phyloP scores from a whole-genome alignment of 169 alveolate species.

The Cyclospora cayetanensis region DNA sequence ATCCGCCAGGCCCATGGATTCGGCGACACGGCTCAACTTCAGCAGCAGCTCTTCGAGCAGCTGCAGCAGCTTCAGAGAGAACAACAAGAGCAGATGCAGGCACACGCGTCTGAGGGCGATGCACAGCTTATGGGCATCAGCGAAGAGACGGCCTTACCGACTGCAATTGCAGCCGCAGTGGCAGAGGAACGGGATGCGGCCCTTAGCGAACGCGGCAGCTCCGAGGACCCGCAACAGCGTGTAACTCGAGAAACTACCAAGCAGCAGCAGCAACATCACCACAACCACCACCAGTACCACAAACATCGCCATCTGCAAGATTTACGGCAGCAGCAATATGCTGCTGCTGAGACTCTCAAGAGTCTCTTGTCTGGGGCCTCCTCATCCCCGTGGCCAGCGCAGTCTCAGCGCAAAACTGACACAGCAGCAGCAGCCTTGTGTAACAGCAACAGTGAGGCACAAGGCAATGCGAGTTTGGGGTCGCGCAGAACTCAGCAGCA shows the following conservation, averaged over 20 bases:
- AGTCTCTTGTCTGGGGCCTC: background rate
- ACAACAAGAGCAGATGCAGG: background rate
- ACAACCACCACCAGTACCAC: too few species aligned
- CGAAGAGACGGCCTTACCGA: too few species aligned
- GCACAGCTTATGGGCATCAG: background rate
- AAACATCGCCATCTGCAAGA: too few species aligned
- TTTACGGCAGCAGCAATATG: too few species aligned
- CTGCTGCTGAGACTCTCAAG: conserved; percentile 4
- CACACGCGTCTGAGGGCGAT: background rate
- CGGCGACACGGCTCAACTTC: conserved; percentile 11
- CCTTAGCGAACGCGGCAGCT: too few species aligned
- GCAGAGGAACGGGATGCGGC: too few species aligned
- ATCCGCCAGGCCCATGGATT: background rate
- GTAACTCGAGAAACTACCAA: too few species aligned
- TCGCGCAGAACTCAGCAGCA: background rate
- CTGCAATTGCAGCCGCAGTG: too few species aligned
- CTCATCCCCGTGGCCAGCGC: background rate
- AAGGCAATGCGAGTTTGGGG: background rate
- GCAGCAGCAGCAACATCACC: too few species aligned
- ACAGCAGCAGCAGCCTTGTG: background rate
- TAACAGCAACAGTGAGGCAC: background rate
- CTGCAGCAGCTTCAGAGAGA: conserved; percentile 27
- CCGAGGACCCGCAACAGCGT: too few species aligned
- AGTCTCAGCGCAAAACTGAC: background rate
- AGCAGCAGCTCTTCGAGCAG: conserved; percentile 30